Evolutionary conservation across 805 yeast genomes (phyloP), one percentile per base, ranked within the genome.

Genomic region (Yueomyces sinensis): DNA sequence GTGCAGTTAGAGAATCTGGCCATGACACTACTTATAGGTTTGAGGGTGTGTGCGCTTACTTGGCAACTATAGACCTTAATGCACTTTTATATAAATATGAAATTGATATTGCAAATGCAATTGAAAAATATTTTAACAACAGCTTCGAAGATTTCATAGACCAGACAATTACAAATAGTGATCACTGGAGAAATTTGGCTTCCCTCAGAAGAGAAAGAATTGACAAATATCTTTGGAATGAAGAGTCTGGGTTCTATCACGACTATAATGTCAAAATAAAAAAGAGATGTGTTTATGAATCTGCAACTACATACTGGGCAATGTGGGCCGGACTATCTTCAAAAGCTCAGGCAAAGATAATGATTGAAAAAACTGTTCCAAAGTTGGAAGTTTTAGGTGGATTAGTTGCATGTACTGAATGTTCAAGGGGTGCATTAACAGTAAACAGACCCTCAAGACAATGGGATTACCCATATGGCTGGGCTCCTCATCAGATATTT

Each of bases 401-500:
- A 1, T 56, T 89, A 9, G 94, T 75, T 1, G 76, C 94, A 0
- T 93, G 95, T 27, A 79, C 95, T 0, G 67, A 72, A 44, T 54
- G 66, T 42, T 76, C 87, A 3, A 63, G 94, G 44, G 93, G 95
- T 28, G 72, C 66, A 18, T 60, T 82, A 27, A 72, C 78, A 1
- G 57, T 81, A 14, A 65, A 71, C 30, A 65, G 84, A 47, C 95
- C 94, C n/a, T 73, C 79, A 11, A 67, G 97, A 55, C 98, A 89
- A 59, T 89, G 98, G 98, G 98, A 89, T 56, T 91, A 79, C 56
- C 98, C 98, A 2, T 83, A 63, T 50, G 97, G 97, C 2, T 89
- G 98, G 98, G 95, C 97, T 0, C 97, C 98, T 3, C 97, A 91
- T 54, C 98, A 89, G 58, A 82, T 89, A 14, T 56, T 89, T 36